phyloP scores from a whole-genome alignment of 2,329 filamentous ascomycete species.

The Colletotrichum musicola region DNA sequence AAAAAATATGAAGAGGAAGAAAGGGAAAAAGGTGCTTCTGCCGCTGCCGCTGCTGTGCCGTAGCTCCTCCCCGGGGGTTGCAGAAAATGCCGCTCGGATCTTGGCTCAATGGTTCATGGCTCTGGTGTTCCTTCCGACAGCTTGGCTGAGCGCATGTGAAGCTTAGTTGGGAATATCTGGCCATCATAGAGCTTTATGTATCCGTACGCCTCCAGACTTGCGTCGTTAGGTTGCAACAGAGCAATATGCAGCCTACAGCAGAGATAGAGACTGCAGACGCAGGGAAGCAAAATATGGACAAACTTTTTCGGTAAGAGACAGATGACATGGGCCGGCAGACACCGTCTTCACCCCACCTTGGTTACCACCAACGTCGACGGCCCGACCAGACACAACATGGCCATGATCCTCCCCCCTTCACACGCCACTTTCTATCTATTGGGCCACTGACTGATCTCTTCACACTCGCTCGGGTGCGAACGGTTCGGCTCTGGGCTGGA shows the following conservation, averaged over 20 bases:
- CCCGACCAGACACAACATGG: conserved; percentile 26
- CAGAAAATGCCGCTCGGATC: neutral
- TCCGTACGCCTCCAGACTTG: neutral
- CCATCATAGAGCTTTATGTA: neutral
- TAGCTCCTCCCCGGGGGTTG: neutral
- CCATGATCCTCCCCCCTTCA: conserved; percentile 24
- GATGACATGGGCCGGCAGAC: conserved; percentile 16
- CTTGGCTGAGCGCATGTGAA: conserved; percentile 9
- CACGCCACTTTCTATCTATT: conserved; percentile 22
- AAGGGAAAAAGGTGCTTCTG: neutral
- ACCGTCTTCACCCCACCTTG: conserved; percentile 22
- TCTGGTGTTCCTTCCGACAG: neutral
- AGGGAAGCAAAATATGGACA: conserved; percentile 2
- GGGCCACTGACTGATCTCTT: conserved; percentile 22
- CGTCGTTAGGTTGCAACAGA: conserved; percentile 9
- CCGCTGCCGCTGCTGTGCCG: conserved; percentile 4
- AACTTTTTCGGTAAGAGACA: neutral
- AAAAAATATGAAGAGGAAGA: conserved; percentile 9
- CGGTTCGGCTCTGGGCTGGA: conserved; percentile 9
- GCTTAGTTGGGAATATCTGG: conserved; percentile 6
- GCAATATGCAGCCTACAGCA: neutral
- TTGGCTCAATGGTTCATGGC: neutral
- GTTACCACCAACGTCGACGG: conserved; percentile 23
- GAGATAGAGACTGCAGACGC: no score
- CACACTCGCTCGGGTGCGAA: conserved; percentile 8